These are phyloP conservation scores for Agaricus bisporus DNA, from an alignment of 768 basidiomycete species.

Conservation along the genomic window DNA sequence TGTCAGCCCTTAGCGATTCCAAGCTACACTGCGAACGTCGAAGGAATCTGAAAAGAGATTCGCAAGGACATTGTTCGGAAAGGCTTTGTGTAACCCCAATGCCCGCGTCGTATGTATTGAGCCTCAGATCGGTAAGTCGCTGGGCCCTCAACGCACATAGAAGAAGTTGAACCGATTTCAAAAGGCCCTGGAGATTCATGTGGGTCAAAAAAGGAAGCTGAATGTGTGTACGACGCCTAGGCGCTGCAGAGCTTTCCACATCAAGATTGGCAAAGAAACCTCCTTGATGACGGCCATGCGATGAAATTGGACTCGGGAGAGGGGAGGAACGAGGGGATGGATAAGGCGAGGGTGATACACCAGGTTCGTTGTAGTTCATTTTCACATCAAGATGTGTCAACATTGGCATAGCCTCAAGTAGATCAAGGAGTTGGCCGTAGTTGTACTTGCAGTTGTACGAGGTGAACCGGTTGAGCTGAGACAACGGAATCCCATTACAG, in stretches of 20 bases:
- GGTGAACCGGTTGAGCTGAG: constrained; percentile 4
- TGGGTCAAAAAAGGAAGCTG: constrained; percentile 9
- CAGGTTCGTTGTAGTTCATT: constrained; percentile 9
- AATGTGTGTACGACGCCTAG: constrained; percentile 4
- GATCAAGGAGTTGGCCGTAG: constrained; percentile 9
- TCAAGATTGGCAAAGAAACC: background rate
- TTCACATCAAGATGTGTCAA: constrained; percentile 7
- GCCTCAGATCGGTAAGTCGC: constrained; percentile 3
- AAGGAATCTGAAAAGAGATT: constrained; percentile 10
- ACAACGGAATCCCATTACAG: constrained; percentile 6
- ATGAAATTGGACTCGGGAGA: constrained; percentile 3
- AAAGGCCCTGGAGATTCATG: constrained; percentile 6
- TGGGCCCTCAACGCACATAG: constrained; percentile 3
- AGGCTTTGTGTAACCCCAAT: constrained; percentile 7
- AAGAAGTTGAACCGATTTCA: constrained; percentile 7
- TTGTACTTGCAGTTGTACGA: constrained; percentile 8
- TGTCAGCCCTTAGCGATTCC: constrained; percentile 2
- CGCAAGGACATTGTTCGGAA: constrained; percentile 7
- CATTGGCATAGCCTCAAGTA: constrained; percentile 8
- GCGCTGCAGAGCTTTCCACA: constrained; percentile 1
- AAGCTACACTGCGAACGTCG: constrained; percentile 7
- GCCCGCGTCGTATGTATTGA: constrained; percentile 8
- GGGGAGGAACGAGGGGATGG: constrained; percentile 5
- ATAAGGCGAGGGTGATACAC: constrained; percentile 5
- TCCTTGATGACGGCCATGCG: background rate